These are phyloP conservation scores for Gymnopilus dilepis DNA, from an alignment of 768 basidiomycete genomes.

Conservation along the genomic window DNA sequence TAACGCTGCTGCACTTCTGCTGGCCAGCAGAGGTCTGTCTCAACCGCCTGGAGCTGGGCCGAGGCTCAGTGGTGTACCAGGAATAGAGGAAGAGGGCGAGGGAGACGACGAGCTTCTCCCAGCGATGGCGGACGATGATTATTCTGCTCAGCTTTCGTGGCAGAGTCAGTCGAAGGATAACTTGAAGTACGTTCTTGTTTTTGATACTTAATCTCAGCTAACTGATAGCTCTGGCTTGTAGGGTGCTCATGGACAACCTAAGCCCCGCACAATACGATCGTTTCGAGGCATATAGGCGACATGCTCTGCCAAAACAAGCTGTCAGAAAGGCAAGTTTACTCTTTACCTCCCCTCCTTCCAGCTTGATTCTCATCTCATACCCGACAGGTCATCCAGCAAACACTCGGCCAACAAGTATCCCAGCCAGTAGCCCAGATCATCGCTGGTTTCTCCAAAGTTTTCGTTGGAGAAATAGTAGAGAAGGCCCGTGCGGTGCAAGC, in stretches of 20 bases:
- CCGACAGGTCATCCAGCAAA: slow-evolving; percentile 80
- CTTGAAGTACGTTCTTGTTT: slow-evolving; percentile 58
- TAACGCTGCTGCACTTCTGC: slow-evolving; percentile 12
- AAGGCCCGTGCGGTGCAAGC: slow-evolving; percentile 85
- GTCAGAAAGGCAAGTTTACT: slow-evolving; percentile 69
- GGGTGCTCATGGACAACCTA: slow-evolving; percentile 90
- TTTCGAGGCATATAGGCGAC: slow-evolving; percentile 86
- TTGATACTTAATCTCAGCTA: neutral
- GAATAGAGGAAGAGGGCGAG: slow-evolving; percentile 61
- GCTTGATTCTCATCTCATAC: neutral
- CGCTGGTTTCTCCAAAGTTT: slow-evolving; percentile 89
- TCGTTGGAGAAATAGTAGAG: slow-evolving; percentile 91
- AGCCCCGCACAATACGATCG: slow-evolving; percentile 84
- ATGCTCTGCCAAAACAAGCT: slow-evolving; percentile 82
- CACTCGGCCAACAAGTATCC: slow-evolving; percentile 80
- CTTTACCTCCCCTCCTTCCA: neutral
- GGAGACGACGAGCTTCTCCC: slow-evolving; percentile 81
- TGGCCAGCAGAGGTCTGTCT: slow-evolving; percentile 20
- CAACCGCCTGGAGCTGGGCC: slow-evolving; percentile 22
- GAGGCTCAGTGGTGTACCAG: slow-evolving; percentile 14
- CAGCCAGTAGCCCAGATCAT: slow-evolving; percentile 89
- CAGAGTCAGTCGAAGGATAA: slow-evolving; percentile 91
- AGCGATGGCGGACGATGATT: slow-evolving; percentile 90
- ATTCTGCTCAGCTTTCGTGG: slow-evolving; percentile 82
- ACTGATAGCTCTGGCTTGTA: slow-evolving; percentile 32